Evolutionary conservation across 2,329 filamentous ascomycete genomes (phyloP).

Genomic region (Fusarium sp.): DNA sequence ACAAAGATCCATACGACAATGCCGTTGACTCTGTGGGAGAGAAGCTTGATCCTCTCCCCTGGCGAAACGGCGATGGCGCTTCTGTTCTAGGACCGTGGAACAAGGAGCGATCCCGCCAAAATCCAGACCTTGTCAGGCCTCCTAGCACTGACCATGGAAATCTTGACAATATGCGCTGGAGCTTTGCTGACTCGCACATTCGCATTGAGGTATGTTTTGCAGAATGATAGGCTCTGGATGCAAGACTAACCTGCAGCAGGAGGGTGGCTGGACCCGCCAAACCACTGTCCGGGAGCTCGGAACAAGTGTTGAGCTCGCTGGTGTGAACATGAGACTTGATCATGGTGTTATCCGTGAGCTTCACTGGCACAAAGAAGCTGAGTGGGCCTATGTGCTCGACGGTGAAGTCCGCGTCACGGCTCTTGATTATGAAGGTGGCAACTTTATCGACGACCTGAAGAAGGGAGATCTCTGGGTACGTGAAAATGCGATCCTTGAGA

Average conservation of each 20-base stretch:
- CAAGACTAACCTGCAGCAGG: constrained; percentile 54
- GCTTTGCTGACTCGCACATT: constrained; percentile 73
- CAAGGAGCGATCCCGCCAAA: constrained; percentile 73
- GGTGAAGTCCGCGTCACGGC: constrained; percentile 79
- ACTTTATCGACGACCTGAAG: constrained; percentile 80
- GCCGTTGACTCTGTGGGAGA: constrained; percentile 71
- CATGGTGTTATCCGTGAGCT: constrained; percentile 80
- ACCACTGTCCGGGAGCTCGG: constrained; percentile 75
- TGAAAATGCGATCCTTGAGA: neutral
- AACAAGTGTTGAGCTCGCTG: constrained; percentile 76
- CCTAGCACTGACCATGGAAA: constrained; percentile 80
- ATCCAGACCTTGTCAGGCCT: constrained; percentile 77
- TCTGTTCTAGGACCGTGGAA: constrained; percentile 79
- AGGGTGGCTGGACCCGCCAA: constrained; percentile 82
- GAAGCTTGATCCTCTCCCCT: constrained; percentile 73
- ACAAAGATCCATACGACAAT: constrained; percentile 71
- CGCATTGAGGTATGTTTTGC: constrained; percentile 66
- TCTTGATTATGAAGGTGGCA: constrained; percentile 80
- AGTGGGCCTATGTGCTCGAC: constrained; percentile 81
- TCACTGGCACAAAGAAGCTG: constrained; percentile 85
- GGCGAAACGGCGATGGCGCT: constrained; percentile 72
- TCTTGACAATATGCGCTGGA: constrained; percentile 80
- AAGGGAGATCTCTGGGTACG: constrained; percentile 75
- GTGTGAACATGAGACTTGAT: constrained; percentile 83
- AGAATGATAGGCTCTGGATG: accelerated